These are phyloP conservation scores for Colletotrichum tropicale DNA, from an alignment of 2,329 filamentous ascomycete genomes.

Conservation along the genomic window DNA sequence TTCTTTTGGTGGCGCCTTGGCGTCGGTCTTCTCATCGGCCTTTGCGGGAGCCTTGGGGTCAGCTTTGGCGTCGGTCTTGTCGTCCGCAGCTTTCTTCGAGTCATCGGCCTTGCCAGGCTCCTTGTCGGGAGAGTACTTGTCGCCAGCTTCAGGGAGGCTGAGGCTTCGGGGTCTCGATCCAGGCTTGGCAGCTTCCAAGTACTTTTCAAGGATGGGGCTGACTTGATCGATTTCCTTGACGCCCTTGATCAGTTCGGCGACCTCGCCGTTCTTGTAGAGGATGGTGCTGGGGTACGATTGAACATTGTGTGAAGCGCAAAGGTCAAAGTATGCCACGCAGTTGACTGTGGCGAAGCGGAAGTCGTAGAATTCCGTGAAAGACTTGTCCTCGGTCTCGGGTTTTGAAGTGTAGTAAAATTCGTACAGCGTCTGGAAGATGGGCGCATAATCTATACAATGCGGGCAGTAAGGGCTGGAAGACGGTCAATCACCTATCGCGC, in stretches of 20 bases:
- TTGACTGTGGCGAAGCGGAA: constrained; percentile 88
- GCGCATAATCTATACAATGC: constrained; percentile 81
- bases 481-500: neutral
- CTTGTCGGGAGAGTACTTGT: constrained; percentile 45
- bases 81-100: constrained; percentile 17
- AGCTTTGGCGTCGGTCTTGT: constrained; percentile 25
- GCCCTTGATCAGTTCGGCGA: constrained; percentile 67
- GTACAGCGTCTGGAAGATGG: constrained; percentile 89
- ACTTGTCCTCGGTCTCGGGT: constrained; percentile 59
- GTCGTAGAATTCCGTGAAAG: constrained; percentile 83
- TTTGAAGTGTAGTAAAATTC: constrained; percentile 94
- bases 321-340: constrained; percentile 81
- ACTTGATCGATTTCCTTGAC: constrained; percentile 70
- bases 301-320: constrained; percentile 74
- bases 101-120: constrained; percentile 32
- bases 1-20: constrained; percentile 25
- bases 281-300: constrained; percentile 76
- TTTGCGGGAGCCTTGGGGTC: constrained; percentile 23
- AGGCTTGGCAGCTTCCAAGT: constrained; percentile 78
- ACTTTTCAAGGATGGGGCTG: constrained; percentile 75
- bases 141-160: constrained; percentile 75
- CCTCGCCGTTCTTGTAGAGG: constrained; percentile 80
- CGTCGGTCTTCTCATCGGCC: constrained; percentile 34
- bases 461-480: constrained; percentile 60
- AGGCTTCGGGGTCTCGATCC: constrained; percentile 75